Conservation (phyloP, 2,329 filamentous ascomycete genomes). For the Alternaria incomplexa region DNA sequence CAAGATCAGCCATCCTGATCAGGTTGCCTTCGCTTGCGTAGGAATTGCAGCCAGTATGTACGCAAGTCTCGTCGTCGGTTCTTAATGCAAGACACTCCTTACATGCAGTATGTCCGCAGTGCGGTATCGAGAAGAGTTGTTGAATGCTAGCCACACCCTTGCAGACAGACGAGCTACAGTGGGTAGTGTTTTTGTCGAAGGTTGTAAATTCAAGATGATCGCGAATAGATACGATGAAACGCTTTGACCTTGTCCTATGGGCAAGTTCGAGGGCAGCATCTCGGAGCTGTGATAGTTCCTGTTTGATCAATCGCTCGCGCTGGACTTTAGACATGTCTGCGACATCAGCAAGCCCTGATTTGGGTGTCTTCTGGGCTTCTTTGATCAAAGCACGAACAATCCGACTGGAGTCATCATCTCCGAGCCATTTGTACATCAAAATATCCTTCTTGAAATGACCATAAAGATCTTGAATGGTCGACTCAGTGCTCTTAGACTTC, state of each 20-base stretch:
- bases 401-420: constrained; percentile 24
- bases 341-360: constrained; percentile 5
- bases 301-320: constrained; percentile 15
- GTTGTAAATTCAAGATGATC: constrained; percentile 10
- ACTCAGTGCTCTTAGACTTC: neutral
- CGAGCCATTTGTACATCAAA: constrained; percentile 22
- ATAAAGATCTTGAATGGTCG: constrained; percentile 20
- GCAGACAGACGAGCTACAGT: too few species aligned
- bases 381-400: constrained; percentile 12
- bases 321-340: constrained; percentile 3
- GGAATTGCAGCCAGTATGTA: constrained; percentile 26
- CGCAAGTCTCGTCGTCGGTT: constrained; percentile 31
- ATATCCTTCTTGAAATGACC: constrained; percentile 26
- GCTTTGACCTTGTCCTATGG: constrained; percentile 22
- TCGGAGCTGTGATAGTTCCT: constrained; percentile 24
- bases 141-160: too few species aligned
- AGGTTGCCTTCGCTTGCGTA: constrained; percentile 21
- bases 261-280: constrained; percentile 27
- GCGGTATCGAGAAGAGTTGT: neutral
- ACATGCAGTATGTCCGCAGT: constrained; percentile 40
- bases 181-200: too few species aligned
- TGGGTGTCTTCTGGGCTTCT: constrained; percentile 12
- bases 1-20: constrained; percentile 28
- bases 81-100: constrained; percentile 23
- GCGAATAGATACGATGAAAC: constrained; percentile 30